Evolutionary conservation across 805 yeast genomes (phyloP), one percentile per base, ranked within the genome.

Genomic region (Metschnikowia koreensis): DNA sequence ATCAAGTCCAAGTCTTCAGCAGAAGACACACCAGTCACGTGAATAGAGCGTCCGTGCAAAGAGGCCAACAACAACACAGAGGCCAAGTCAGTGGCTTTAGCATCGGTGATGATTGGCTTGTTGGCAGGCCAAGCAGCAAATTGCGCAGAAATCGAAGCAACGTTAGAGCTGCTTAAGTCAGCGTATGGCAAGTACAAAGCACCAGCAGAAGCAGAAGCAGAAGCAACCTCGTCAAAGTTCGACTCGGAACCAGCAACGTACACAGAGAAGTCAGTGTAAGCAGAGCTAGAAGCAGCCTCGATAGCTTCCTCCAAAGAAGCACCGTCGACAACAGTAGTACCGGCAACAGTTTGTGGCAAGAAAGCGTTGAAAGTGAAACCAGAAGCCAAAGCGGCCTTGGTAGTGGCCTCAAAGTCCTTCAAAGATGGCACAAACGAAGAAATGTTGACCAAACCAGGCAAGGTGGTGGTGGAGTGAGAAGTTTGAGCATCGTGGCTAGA

Each of bases 41-140:
- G 98, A 58, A 93, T 86, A 39, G 90, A 76, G 64, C 96, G 82
- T 72, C 76, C 81, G 77, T 89, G 91, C 66, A 93, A 80, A 28
- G 97, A 87, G 41, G 97, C 96, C 71, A 93, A 77, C 64, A 93
- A 80, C 67, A 93, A 75, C 42, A 92, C 86, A 3, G 97, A 88
- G n/a, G 98, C 98, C 64, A 93, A 77, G 64, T 90, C 93, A 38
- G 97, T 88, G 27, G 93, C 85, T 67, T 82, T 84, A 46, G 98
- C 97, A 71, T 93, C 97, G 40, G 97, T 90, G 57, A 92, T 80
- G 54, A 93, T 86, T 53, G 94, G 93, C 74, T 90, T 91, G 62
- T 71, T 71, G 47, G 79, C 76, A 48, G 97, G 96, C 97, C 97
- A 92, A 36, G 82, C 74, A 56, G 85, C 83, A 63, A 91, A 83